Percentiles rank a stretch among this genome's conserved stretches.
Conservation (phyloP, 2,329 filamentous ascomycete genomes). For the Ceratocystis harringtonii region DNA sequence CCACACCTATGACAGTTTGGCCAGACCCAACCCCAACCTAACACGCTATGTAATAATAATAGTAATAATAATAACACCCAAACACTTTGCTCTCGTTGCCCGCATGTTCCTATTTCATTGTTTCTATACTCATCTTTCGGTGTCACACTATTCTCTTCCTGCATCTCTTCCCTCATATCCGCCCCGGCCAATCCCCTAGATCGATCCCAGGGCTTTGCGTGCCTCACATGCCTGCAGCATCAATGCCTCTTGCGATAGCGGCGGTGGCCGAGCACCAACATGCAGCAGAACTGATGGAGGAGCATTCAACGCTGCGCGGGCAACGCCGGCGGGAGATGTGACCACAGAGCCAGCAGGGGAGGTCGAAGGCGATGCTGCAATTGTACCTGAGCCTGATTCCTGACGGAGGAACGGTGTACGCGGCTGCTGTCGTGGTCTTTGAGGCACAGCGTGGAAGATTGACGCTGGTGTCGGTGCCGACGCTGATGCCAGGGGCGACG, state of each 20-base stretch:
- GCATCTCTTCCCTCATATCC: not conserved
- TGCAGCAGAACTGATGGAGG: not conserved
- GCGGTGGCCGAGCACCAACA: conserved; percentile 1
- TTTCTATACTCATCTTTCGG: not conserved
- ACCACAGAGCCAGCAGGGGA: not conserved
- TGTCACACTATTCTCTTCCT: not conserved
- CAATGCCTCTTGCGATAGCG: conserved; percentile 9
- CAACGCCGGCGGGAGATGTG: not conserved
- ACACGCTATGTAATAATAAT: not conserved
- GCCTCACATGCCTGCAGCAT: conserved; percentile 4
- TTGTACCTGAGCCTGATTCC: not conserved
- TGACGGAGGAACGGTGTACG: conserved; percentile 2
- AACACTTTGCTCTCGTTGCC: not conserved
- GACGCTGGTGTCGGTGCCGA: not conserved
- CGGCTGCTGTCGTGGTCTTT: conserved; percentile 7
- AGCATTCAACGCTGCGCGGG: not conserved
- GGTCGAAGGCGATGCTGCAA: not conserved
- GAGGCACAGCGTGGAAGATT: not conserved
- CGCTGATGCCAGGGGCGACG: not conserved
- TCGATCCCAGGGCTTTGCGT: conserved; percentile 6
- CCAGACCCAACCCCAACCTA: not conserved
- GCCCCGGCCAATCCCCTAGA: not conserved
- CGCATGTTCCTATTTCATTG: too few relatives aligned
- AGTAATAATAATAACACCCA: not conserved
- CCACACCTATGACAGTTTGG: too few relatives aligned